Evolutionary conservation across 2,329 filamentous ascomycete species (phyloP).

Genomic region (Nemania bipapillata): DNA sequence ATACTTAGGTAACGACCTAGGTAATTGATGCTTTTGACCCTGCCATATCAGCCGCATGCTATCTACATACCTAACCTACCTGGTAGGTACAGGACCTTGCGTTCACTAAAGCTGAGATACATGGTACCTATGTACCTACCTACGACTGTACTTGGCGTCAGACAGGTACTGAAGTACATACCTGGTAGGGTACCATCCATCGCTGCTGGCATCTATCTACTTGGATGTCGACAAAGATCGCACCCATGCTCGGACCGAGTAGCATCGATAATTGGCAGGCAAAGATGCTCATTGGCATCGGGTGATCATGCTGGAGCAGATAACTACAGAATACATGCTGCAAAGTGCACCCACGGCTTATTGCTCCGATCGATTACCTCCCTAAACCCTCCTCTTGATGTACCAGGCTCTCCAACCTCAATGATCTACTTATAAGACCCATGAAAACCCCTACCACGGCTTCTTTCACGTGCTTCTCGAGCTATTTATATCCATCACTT

Average conservation of each 20-base stretch:
- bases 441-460: not conserved
- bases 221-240: conserved; percentile 9
- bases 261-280: conserved; percentile 15
- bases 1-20: too few relatives aligned
- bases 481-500: conserved; percentile 5
- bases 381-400: not conserved
- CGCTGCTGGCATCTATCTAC: not conserved
- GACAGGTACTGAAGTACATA: not conserved
- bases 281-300: conserved; percentile 10
- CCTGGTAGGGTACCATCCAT: not conserved
- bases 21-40: not conserved
- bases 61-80: not conserved
- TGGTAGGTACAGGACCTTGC: not conserved
- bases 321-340: not conserved
- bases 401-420: not conserved
- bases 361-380: conserved; percentile 3
- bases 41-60: conserved; percentile 25
- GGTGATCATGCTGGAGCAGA: conserved; percentile 4
- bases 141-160: conserved; percentile 20
- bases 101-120: conserved; percentile 3
- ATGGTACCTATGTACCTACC: too few relatives aligned
- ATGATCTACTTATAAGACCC: not conserved
- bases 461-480: not conserved
- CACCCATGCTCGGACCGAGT: conserved; percentile 15
- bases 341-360: not conserved